Evolutionary conservation across 1,139 yeast genomes (phyloP), one percentile per base, ranked within the genome.

Genomic region (Nakaseomyces sp.): DNA sequence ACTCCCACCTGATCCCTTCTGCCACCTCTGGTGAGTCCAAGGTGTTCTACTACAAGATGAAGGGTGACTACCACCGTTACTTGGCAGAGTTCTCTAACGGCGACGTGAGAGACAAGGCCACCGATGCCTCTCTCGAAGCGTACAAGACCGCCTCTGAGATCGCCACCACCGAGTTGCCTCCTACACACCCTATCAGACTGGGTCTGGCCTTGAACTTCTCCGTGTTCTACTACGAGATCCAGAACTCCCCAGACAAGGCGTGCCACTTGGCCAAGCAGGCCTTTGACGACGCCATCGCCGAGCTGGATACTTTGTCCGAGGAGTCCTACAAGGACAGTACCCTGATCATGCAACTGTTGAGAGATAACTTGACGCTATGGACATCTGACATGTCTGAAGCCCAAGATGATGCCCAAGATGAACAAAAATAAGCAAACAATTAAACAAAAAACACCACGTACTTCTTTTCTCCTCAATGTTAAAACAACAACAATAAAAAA

Each of bases 1-100:
- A 86, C 55, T 77, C 84, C 61, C 93, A 87, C 67, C 80, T 91
- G 68, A 88, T 91, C 61, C 88, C 96, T 58, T 79, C 91, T 48
- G 96, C 97, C 53, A 87, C 84, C 69, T 79, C 95, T 51, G 96
- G 96, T 60, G 98, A 91, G 72, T 87, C 96, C 43, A 88, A 89
- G 76, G 97, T 91, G 47, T 91, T 91, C 71, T 91, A 91, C 77
- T 87, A 86, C 74, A 91, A 91, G 79, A 89, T 91, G 97, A 89
- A 89, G 77, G 98, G 97, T 73, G 98, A 91, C 70, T 91, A 91
- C 77, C 95, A 88, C 76, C 95, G 97, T 73, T 91, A 91, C 70
- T 77, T 89, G 70, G 96, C 97, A 51, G 98, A 91, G 73, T 89
- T 91, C 64, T 93, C 96, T 52, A 74, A 80, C 56, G 79, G 87